phyloP scores from a whole-genome alignment of 768 basidiomycete genomes.

The Leccinum olivaceopallidum region DNA sequence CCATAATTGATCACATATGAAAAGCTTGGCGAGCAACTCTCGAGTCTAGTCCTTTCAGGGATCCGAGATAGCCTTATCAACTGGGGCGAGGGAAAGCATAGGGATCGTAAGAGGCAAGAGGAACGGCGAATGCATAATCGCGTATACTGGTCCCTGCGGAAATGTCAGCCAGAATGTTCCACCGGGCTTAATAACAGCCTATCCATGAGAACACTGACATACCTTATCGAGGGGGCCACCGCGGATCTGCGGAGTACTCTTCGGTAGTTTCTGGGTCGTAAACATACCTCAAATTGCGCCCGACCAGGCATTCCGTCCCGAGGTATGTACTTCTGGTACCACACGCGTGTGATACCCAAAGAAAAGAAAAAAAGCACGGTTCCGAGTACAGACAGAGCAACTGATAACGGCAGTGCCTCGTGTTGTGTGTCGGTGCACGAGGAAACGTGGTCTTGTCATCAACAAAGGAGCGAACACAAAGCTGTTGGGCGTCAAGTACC shows the following conservation, averaged over 20 bases:
- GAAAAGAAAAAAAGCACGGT: conserved; percentile 3
- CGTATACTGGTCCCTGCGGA: conserved; percentile 20
- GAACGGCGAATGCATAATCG: conserved; percentile 25
- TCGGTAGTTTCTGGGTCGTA: neutral
- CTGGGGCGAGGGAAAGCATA: conserved; percentile 13
- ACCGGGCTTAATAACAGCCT: conserved; percentile 17
- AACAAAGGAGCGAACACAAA: neutral
- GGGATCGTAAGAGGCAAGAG: conserved; percentile 26
- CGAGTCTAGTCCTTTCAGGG: conserved; percentile 30
- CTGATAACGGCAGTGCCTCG: conserved; percentile 11
- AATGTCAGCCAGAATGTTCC: conserved; percentile 20
- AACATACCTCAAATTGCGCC: conserved; percentile 5
- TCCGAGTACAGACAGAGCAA: conserved; percentile 10
- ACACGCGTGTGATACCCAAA: neutral
- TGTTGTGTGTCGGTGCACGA: conserved; percentile 6
- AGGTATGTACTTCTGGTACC: conserved; percentile 7
- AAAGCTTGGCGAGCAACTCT: conserved; percentile 17
- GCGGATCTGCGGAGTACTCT: conserved; percentile 32
- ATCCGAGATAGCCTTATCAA: conserved; percentile 32
- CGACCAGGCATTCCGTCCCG: conserved; percentile 13
- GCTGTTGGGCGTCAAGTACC: too few species aligned
- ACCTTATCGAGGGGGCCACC: conserved; percentile 22
- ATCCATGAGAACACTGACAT: conserved; percentile 28
- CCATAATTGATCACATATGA: conserved; percentile 20
- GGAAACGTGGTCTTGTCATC: conserved; percentile 1